Conservation (phyloP, 306 rosid genomes). For the Acacia melanoxylon region DNA sequence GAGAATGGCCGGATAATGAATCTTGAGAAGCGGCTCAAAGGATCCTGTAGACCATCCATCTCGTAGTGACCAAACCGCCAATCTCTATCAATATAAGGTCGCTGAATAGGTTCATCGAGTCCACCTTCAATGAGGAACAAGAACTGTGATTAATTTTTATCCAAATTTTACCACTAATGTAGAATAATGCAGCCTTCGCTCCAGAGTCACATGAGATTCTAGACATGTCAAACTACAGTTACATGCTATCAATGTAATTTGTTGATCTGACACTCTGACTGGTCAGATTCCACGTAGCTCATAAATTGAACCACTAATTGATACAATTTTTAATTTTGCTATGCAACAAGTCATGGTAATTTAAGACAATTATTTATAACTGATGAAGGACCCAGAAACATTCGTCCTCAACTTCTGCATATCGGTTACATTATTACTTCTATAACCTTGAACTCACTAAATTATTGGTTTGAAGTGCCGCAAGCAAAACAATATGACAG, state of each 20-base stretch:
- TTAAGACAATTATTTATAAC: constrained; percentile 5
- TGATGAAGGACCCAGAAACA: background rate
- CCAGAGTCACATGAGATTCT: background rate
- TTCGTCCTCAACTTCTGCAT: background rate
- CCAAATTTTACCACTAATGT: background rate
- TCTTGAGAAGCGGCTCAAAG: constrained; percentile 66
- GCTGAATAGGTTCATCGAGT: constrained; percentile 77
- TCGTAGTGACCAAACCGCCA: constrained; percentile 97
- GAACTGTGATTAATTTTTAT: constrained; percentile 8
- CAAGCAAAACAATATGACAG: constrained; percentile 15
- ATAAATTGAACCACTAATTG: background rate
- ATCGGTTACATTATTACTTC: background rate
- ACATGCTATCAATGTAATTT: background rate
- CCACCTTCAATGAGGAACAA: constrained; percentile 61
- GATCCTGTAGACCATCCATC: constrained; percentile 94
- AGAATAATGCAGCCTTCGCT: background rate
- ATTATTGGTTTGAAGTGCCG: background rate
- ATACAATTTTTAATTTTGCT: background rate
- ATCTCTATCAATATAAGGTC: constrained; percentile 70
- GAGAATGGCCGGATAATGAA: constrained; percentile 49
- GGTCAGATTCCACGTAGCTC: background rate
- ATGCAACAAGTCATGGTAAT: background rate
- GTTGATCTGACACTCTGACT: background rate
- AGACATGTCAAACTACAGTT: constrained; percentile 1
- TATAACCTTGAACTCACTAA: constrained; percentile 8